A percentile compares a stretch with the other conserved stretches of the same genome.
Evolutionary conservation across 495 filamentous ascomycete species (phyloP).

Genomic region (Haplographium delicatum): DNA sequence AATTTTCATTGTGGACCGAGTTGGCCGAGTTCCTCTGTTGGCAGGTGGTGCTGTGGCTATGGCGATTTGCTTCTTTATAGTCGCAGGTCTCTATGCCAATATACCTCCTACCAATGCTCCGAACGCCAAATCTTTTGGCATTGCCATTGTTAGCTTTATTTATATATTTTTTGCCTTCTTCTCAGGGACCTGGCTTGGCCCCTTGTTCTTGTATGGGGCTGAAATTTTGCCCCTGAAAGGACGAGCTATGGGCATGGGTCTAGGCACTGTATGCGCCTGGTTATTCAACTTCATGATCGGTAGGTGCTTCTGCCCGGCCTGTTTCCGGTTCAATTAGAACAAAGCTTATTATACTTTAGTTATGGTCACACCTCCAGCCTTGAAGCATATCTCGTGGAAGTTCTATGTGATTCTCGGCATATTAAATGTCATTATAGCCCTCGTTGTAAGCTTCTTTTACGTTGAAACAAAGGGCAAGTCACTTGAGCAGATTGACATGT

Average conservation of each 20-base stretch:
- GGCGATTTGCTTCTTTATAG: constrained; percentile 44
- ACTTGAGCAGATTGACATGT: constrained; percentile 70
- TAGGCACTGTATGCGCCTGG: constrained; percentile 55
- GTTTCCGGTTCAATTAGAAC: too few relatives aligned
- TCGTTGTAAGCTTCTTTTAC: constrained; percentile 65
- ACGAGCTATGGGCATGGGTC: constrained; percentile 63
- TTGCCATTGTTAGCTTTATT: constrained; percentile 49
- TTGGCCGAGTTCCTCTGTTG: constrained; percentile 66
- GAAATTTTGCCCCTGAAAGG: constrained; percentile 68
- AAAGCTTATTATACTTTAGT: too few relatives aligned
- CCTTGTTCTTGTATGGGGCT: constrained; percentile 67
- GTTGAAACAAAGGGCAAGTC: constrained; percentile 66
- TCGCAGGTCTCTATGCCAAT: too few relatives aligned
- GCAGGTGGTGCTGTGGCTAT: constrained; percentile 65
- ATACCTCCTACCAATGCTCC: too few relatives aligned
- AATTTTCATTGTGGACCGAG: constrained; percentile 55
- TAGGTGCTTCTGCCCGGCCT: too few relatives aligned
- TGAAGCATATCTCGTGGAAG: constrained; percentile 60
- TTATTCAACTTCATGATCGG: constrained; percentile 53
- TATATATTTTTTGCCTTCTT: constrained; percentile 33
- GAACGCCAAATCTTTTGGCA: constrained; percentile 18
- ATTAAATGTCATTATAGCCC: constrained; percentile 65
- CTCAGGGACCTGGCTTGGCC: constrained; percentile 57
- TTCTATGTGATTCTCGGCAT: constrained; percentile 77
- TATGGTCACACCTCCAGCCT: constrained; percentile 65